Base-by-base conservation (phyloP, 805 yeast species). In the Yarrowia porcina region DNA sequence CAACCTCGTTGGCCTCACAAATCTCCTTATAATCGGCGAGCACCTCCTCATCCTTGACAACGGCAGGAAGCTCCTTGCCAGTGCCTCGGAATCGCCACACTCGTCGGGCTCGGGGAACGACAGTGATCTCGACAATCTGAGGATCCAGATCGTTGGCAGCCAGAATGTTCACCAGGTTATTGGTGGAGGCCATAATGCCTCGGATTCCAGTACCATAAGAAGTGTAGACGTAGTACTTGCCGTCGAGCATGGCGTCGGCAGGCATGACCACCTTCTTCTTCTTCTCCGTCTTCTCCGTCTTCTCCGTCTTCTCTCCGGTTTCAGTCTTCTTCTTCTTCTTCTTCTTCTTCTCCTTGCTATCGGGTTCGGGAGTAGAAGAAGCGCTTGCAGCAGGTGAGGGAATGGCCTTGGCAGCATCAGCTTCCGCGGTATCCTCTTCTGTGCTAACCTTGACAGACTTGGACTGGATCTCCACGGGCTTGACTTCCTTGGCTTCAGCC, bases 161-260 rank as follows among this genome's bases (percentile, higher is more conserved):
- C 60, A 91, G 78, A 61, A 91, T 89, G 0, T 90, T 87, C 12
- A 82, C 82, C 64, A 92, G 74, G 63, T 96, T 78, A 69, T 88
- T 89, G 15, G 97, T 90, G 68, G 92, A 79, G 15, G 87, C 82
- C 66, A 86, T 83, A 73, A 92, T 83, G 72, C 87, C 65, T 81
- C 84, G 86, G 0, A 94, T 96, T 62, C 84, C 85, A 27, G 96
- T 96, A 0, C 96, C 93, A 45, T 90, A 77, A 0, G 97, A 92
- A 0, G 97, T 91, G 75, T 80, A 90, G 25, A 91, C 72, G 72
- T 83, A 90, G 30, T 56, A 56, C 61, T 56, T 38, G 27, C 61
- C 61, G 20, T 61, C 63, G 15, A 56, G 20, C 61, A 56, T 56
- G 12, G 61, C 61, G 23, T 56, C 61, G 10, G 61, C 49, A 25